Conservation (phyloP, 805 yeast species). For the Kurtzmaniella cleridarum region DNA sequence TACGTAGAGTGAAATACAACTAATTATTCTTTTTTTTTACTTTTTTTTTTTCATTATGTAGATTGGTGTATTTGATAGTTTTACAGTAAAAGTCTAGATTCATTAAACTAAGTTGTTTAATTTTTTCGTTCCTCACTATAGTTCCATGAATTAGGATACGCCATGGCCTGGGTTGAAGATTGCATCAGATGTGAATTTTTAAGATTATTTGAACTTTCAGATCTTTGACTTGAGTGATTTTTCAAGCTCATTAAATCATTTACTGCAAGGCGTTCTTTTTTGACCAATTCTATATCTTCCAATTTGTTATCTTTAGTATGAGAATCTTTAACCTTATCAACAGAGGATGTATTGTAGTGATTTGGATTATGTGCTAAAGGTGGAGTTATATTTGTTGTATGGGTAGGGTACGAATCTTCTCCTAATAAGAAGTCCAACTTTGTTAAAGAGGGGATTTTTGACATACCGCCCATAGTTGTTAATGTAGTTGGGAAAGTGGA, state of each 20-base stretch:
- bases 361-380: not conserved
- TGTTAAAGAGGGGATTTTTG: slow-evolving; percentile 11
- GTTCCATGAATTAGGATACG: too few relatives aligned
- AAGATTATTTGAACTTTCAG: too few relatives aligned
- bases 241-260: slow-evolving; percentile 23
- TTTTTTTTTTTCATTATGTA: too few relatives aligned
- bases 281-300: slow-evolving; percentile 16
- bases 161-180: too few relatives aligned
- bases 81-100: too few relatives aligned
- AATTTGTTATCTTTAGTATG: not conserved
- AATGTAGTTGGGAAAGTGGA: too few relatives aligned
- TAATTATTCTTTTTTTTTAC: too few relatives aligned
- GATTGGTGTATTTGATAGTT: too few relatives aligned
- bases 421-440: slow-evolving; percentile 18
- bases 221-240: not conserved
- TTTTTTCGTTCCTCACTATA: too few relatives aligned
- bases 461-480: not conserved
- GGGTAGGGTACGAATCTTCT: slow-evolving; percentile 16
- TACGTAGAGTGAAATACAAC: too few relatives aligned
- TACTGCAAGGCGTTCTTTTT: slow-evolving; percentile 26
- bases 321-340: not conserved
- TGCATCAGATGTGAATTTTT: too few relatives aligned
- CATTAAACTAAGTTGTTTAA: too few relatives aligned
- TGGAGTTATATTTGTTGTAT: slow-evolving; percentile 5
- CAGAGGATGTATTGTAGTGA: not conserved